These are phyloP conservation scores for Physcomitrellopsis africana DNA, from an alignment of 225 moss, liverwort and hornwort genomes.

Conservation along the genomic window DNA sequence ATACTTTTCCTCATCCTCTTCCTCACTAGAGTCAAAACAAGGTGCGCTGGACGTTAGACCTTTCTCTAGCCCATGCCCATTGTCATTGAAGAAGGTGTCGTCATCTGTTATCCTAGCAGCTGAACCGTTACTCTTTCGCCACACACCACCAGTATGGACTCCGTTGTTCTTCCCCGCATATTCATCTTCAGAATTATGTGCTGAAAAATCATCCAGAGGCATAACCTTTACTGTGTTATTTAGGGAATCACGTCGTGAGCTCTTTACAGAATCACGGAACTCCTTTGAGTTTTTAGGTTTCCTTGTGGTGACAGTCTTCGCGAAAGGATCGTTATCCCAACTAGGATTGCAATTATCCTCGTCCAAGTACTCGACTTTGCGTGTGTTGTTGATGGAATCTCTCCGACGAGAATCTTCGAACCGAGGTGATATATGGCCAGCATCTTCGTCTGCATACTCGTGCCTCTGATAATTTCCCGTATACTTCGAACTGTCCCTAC, in stretches of 20 bases:
- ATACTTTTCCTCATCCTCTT: neutral
- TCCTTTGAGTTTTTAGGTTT: constrained; percentile 26
- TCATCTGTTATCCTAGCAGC: constrained; percentile 14
- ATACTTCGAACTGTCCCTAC: constrained; percentile 28
- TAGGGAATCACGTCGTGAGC: constrained; percentile 24
- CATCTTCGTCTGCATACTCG: constrained; percentile 35
- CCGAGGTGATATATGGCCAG: constrained; percentile 26
- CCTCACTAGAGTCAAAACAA: constrained; percentile 30
- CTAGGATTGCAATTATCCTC: constrained; percentile 21
- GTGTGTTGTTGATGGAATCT: constrained; percentile 28
- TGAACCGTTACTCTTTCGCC: constrained; percentile 23
- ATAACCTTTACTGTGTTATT: neutral
- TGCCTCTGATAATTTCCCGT: constrained; percentile 24
- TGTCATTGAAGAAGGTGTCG: neutral
- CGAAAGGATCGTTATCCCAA: constrained; percentile 35
- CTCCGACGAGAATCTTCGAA: constrained; percentile 29
- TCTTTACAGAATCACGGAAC: constrained; percentile 18
- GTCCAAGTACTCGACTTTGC: constrained; percentile 14
- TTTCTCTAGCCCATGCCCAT: neutral
- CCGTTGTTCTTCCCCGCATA: neutral
- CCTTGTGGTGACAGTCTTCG: constrained; percentile 33
- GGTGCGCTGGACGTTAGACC: neutral
- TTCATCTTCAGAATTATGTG: neutral
- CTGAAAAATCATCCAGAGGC: constrained; percentile 14
- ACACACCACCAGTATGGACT: constrained; percentile 10